These are phyloP conservation scores for Aspergillus nanangensis DNA, from an alignment of 495 filamentous ascomycete genomes.

Conservation along the genomic window DNA sequence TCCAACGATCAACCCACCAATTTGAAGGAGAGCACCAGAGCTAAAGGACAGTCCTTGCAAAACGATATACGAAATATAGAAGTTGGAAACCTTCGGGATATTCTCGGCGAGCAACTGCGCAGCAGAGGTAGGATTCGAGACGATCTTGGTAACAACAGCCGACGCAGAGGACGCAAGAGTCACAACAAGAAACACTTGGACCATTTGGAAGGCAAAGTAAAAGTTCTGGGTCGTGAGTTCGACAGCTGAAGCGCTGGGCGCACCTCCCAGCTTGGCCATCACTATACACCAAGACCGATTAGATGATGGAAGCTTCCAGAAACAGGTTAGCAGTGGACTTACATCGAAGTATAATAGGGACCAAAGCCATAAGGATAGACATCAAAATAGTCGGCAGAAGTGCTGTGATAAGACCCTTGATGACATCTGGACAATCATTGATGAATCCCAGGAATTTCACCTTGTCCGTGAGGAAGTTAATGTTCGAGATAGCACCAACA, in stretches of 20 bases:
- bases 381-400: constrained; percentile 77
- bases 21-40: constrained; percentile 68
- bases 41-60: constrained; percentile 87
- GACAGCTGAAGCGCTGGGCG: constrained; percentile 69
- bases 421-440: constrained; percentile 58
- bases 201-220: constrained; percentile 92
- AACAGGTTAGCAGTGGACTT: constrained; percentile 18
- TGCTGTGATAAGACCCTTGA: constrained; percentile 81
- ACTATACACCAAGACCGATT: constrained; percentile 29
- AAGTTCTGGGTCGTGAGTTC: constrained; percentile 87
- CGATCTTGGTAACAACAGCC: constrained; percentile 54
- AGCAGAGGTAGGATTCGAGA: constrained; percentile 54
- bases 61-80: constrained; percentile 94
- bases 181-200: constrained; percentile 90
- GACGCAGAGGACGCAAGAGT: constrained; percentile 70
- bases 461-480: constrained; percentile 58
- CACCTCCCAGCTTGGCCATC: constrained; percentile 75
- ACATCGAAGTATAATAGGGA: constrained; percentile 81
- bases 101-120: constrained; percentile 65
- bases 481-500: constrained; percentile 84
- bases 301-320: constrained; percentile 5
- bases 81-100: constrained; percentile 80
- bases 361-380: constrained; percentile 80
- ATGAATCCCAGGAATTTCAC: constrained; percentile 72
- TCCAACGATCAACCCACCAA: constrained; percentile 73